These are phyloP conservation scores for Pichia sorboxylosa DNA, from an alignment of 1,139 yeast genomes.

Conservation along the genomic window DNA sequence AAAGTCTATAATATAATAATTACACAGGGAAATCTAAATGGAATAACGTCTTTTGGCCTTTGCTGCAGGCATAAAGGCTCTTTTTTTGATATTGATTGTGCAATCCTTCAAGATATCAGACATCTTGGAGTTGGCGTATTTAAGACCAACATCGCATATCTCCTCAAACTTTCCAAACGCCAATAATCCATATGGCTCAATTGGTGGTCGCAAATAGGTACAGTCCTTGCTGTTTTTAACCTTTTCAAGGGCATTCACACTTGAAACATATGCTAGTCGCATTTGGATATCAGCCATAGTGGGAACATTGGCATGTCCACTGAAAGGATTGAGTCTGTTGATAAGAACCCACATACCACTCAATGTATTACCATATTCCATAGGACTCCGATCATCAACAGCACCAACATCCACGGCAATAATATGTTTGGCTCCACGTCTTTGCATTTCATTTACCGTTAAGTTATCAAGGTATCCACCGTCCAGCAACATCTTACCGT, in stretches of 20 bases:
- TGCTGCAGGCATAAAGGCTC: slow-evolving; percentile 18
- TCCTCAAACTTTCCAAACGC: slow-evolving; percentile 91
- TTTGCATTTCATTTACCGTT: slow-evolving; percentile 85
- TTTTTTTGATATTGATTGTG: slow-evolving; percentile 27
- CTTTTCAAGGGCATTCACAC: slow-evolving; percentile 81
- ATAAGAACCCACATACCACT: slow-evolving; percentile 87
- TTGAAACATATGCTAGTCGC: slow-evolving; percentile 86
- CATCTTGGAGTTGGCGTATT: slow-evolving; percentile 55
- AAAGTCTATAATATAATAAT: too few species aligned
- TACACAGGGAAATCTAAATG: too few species aligned
- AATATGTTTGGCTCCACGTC: slow-evolving; percentile 75
- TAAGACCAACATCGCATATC: slow-evolving; percentile 68
- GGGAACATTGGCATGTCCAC: slow-evolving; percentile 79
- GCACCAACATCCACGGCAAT: slow-evolving; percentile 98
- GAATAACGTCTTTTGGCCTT: slow-evolving; percentile 51
- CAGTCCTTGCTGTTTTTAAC: slow-evolving; percentile 84
- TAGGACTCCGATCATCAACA: slow-evolving; percentile 81
- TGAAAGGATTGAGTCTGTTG: slow-evolving; percentile 86
- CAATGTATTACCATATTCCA: slow-evolving; percentile 85
- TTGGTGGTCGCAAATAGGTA: slow-evolving; percentile 86
- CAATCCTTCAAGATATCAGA: slow-evolving; percentile 42
- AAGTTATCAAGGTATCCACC: slow-evolving; percentile 94
- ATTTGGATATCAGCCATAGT: slow-evolving; percentile 92
- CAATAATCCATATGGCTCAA: slow-evolving; percentile 79
- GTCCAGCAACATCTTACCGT: slow-evolving; percentile 87